These are phyloP conservation scores for Thymus mandschuricus DNA, from an alignment of 257 asterid genomes.

Conservation along the genomic window DNA sequence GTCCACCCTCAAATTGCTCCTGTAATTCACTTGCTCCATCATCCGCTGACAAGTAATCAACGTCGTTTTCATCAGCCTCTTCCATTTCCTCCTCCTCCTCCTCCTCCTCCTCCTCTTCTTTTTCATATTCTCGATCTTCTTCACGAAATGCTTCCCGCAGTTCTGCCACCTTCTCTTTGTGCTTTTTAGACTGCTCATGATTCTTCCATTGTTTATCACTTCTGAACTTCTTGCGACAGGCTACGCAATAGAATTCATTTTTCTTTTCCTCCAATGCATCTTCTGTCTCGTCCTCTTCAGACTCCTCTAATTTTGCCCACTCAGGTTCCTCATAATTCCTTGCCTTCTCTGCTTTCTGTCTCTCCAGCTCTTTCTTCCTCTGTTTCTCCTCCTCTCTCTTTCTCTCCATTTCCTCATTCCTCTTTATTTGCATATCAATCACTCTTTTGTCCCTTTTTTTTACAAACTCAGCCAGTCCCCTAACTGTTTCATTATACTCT, in stretches of 20 bases:
- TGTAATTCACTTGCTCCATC: conserved; percentile 53
- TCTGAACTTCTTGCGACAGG: conserved; percentile 90
- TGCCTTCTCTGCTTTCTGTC: conserved; percentile 80
- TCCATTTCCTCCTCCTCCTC: conserved; percentile 38
- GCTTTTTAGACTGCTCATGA: conserved; percentile 96
- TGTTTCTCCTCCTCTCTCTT: conserved; percentile 73
- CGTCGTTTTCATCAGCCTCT: conserved; percentile 42
- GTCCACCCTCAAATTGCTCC: conserved; percentile 48
- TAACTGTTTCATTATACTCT: conserved; percentile 90
- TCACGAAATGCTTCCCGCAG: conserved; percentile 72
- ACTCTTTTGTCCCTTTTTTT: conserved; percentile 96
- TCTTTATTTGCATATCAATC: conserved; percentile 88
- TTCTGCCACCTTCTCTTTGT: conserved; percentile 88
- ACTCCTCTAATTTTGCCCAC: conserved; percentile 79
- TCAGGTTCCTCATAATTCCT: conserved; percentile 78
- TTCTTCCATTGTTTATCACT: conserved; percentile 98
- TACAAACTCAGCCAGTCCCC: conserved; percentile 87
- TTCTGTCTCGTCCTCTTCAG: conserved; percentile 61
- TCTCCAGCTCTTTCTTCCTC: conserved; percentile 81
- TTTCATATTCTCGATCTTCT: conserved; percentile 62
- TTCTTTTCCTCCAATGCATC: conserved; percentile 57
- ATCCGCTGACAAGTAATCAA: conserved; percentile 56
- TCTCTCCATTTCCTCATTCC: conserved; percentile 82
- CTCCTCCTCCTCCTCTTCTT: conserved; percentile 31
- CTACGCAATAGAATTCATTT: conserved; percentile 81